phyloP scores from a whole-genome alignment of 2,329 filamentous ascomycete genomes.

The Beauveria bassiana region DNA sequence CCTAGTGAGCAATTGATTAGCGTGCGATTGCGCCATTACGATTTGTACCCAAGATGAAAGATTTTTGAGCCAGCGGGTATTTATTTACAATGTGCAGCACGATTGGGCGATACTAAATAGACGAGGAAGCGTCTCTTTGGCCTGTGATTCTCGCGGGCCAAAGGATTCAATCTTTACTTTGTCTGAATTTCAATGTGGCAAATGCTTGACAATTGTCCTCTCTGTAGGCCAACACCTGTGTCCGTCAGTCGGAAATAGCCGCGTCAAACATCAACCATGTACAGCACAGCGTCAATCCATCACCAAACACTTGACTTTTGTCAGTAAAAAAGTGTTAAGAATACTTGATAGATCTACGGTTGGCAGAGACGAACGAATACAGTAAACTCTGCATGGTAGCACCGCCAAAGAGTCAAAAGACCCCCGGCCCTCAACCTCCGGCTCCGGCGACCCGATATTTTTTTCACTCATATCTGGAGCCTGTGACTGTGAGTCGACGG shows the following conservation, averaged over 20 bases:
- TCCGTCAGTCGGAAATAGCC: neutral
- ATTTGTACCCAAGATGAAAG: neutral
- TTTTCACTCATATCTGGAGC: slow-evolving; percentile 9
- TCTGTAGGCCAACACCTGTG: neutral
- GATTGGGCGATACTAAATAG: neutral
- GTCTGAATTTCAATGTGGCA: too few species aligned
- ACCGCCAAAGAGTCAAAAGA: neutral
- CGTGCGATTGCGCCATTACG: slow-evolving; percentile 4
- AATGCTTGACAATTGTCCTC: too few species aligned
- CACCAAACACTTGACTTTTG: too few species aligned
- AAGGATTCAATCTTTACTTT: neutral
- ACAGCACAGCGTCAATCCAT: too few species aligned
- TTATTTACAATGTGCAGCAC: neutral
- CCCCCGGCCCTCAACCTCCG: slow-evolving; percentile 7
- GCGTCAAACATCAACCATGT: neutral
- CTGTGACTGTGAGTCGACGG: slow-evolving; percentile 6
- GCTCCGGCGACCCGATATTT: slow-evolving; percentile 13
- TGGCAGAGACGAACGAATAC: neutral
- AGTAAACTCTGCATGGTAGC: neutral
- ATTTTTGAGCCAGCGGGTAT: neutral
- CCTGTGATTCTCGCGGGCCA: slow-evolving; percentile 1
- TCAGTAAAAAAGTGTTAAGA: too few species aligned
- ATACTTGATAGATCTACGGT: neutral
- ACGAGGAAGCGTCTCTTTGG: neutral
- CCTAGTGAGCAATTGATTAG: neutral